A percentile compares a stretch with the other conserved stretches of the same genome.
These are phyloP conservation scores for Colletotrichum higginsianum DNA, from an alignment of 2,329 filamentous ascomycete species.

Conservation along the genomic window DNA sequence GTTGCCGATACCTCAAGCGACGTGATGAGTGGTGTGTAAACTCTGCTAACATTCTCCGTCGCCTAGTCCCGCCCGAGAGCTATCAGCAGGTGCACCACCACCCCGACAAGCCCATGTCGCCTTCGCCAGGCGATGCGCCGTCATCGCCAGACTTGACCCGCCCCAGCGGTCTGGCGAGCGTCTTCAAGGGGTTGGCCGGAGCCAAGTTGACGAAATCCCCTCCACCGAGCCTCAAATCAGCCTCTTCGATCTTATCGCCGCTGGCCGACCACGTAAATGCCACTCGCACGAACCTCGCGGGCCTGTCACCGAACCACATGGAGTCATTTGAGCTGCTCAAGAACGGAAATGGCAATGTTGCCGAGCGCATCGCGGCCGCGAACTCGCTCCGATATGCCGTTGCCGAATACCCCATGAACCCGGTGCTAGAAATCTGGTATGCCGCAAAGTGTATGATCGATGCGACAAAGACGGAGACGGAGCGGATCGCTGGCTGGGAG, in stretches of 20 bases:
- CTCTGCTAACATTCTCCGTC: slow-evolving; percentile 41
- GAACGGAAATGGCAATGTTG: slow-evolving; percentile 58
- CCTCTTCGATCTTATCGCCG: slow-evolving; percentile 54
- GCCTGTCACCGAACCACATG: slow-evolving; percentile 67
- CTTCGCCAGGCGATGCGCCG: slow-evolving; percentile 70
- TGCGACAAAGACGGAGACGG: slow-evolving; percentile 65
- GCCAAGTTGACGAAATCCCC: slow-evolving; percentile 68
- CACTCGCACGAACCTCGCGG: slow-evolving; percentile 55
- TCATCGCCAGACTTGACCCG: slow-evolving; percentile 69
- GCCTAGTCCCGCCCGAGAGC: slow-evolving; percentile 33
- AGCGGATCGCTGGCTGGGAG: slow-evolving; percentile 75
- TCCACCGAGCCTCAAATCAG: slow-evolving; percentile 59
- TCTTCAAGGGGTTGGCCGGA: slow-evolving; percentile 74
- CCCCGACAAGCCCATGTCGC: slow-evolving; percentile 70
- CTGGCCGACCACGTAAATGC: slow-evolving; percentile 63
- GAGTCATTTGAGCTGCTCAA: slow-evolving; percentile 70
- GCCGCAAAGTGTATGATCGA: slow-evolving; percentile 77
- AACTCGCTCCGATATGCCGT: slow-evolving; percentile 70
- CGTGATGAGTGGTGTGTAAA: slow-evolving; percentile 25
- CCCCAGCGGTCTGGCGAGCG: slow-evolving; percentile 71
- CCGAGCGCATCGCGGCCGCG: slow-evolving; percentile 71
- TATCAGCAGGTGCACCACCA: slow-evolving; percentile 25
- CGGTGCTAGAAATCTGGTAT: slow-evolving; percentile 75
- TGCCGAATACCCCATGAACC: slow-evolving; percentile 71
- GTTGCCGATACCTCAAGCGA: slow-evolving; percentile 17